A percentile compares a stretch with the other conserved stretches of the same genome.
Conservation (phyloP, 805 yeast species). For the Blastobotrys attinorum region DNA sequence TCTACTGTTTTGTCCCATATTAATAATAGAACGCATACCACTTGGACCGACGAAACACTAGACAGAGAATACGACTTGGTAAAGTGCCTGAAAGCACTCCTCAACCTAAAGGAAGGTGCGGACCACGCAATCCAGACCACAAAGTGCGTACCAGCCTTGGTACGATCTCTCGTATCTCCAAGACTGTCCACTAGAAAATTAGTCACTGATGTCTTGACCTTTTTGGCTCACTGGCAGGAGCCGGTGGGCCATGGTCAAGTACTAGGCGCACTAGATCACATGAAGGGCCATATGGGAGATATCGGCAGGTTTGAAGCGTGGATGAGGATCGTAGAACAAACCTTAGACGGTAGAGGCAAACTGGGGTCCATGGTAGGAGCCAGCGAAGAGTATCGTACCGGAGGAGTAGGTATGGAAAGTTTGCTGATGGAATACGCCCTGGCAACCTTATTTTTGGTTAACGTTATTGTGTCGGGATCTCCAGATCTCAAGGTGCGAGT, state of each 20-base stretch:
- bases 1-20: constrained; percentile 57
- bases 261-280: constrained; percentile 42
- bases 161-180: constrained; percentile 69
- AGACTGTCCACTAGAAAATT: constrained; percentile 66
- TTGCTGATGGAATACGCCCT: constrained; percentile 63
- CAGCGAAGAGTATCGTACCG: constrained; percentile 62
- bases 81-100: constrained; percentile 66
- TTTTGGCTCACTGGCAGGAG: constrained; percentile 39
- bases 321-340: constrained; percentile 56
- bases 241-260: constrained; percentile 51
- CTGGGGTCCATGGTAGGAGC: constrained; percentile 92
- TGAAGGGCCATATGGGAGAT: constrained; percentile 31
- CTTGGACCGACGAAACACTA: constrained; percentile 36
- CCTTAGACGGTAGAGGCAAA: constrained; percentile 78
- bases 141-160: constrained; percentile 49
- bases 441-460: constrained; percentile 61
- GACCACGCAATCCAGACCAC: constrained; percentile 40
- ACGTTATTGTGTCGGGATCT: constrained; percentile 41
- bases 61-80: constrained; percentile 72
- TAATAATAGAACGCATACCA: constrained; percentile 28
- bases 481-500: constrained; percentile 35
- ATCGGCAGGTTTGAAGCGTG: constrained; percentile 54
- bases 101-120: constrained; percentile 58
- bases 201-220: constrained; percentile 69
- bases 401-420: constrained; percentile 46